Percentiles rank a stretch among this genome's conserved stretches.
These are phyloP conservation scores for Colletotrichum australisinense DNA, from an alignment of 2,329 filamentous ascomycete genomes.

Conservation along the genomic window DNA sequence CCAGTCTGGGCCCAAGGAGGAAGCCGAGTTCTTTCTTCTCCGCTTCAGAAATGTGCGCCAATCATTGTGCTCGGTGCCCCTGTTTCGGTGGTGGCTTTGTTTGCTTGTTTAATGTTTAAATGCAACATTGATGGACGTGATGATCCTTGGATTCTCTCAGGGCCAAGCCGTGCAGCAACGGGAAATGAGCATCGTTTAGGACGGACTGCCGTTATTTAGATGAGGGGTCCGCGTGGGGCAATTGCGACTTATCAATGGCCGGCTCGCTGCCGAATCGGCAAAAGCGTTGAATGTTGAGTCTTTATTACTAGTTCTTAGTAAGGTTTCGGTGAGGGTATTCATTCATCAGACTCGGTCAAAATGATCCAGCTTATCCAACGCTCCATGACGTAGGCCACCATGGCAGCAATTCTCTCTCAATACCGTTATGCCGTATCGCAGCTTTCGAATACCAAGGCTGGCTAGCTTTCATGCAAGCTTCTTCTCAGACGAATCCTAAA, in stretches of 20 bases:
- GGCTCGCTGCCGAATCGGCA: slow-evolving; percentile 13
- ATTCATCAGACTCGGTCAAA: neutral
- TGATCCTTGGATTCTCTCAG: slow-evolving; percentile 19
- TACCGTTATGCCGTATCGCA: neutral
- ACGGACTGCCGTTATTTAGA: neutral
- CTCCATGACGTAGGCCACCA: too few relatives aligned
- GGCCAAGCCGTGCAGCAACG: neutral
- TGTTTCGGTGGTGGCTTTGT: neutral
- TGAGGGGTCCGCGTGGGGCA: slow-evolving; percentile 13
- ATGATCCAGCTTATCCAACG: too few relatives aligned
- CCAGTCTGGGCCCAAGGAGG: neutral
- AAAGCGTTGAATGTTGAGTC: neutral
- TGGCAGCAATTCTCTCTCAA: neutral
- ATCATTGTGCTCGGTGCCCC: slow-evolving; percentile 1
- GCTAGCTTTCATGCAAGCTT: neutral
- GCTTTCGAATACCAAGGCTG: neutral
- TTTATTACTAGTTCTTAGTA: neutral
- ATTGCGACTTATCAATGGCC: slow-evolving; percentile 13
- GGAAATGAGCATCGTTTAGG: slow-evolving; percentile 21
- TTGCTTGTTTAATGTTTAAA: neutral
- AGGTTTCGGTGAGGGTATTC: neutral
- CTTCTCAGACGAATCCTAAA: slow-evolving; percentile 40
- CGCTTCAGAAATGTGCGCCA: slow-evolving; percentile 9
- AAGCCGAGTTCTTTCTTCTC: neutral
- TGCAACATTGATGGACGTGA: slow-evolving; percentile 5